A percentile compares a stretch with the other conserved stretches of the same genome.
Conservation (phyloP, 2,329 filamentous ascomycete genomes). For the Cryoendolithus antarcticus region DNA sequence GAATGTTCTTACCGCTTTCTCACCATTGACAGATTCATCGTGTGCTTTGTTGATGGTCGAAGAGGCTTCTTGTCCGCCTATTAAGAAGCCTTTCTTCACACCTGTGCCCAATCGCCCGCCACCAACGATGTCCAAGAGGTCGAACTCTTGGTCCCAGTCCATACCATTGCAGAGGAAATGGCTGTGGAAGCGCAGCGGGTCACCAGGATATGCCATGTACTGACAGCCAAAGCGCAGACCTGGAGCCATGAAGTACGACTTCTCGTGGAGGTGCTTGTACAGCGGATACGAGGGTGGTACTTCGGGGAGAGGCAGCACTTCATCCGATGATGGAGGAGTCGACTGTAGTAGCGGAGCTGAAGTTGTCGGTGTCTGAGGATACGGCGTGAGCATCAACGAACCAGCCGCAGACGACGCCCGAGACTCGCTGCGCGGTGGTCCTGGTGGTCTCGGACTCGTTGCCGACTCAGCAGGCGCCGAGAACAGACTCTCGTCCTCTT, state of each 20-base stretch:
- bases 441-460: slow-evolving; percentile 5
- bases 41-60: too few species aligned
- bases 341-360: slow-evolving; percentile 32
- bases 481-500: slow-evolving; percentile 20
- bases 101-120: slow-evolving; percentile 82
- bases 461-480: slow-evolving; percentile 12
- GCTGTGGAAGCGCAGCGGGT: slow-evolving; percentile 87
- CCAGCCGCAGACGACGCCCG: slow-evolving; percentile 9
- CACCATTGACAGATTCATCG: slow-evolving; percentile 25
- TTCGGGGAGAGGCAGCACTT: slow-evolving; percentile 19
- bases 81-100: slow-evolving; percentile 88
- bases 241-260: slow-evolving; percentile 78
- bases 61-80: slow-evolving; percentile 52
- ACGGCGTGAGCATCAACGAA: slow-evolving; percentile 9
- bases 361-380: slow-evolving; percentile 37
- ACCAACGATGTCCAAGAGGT: slow-evolving; percentile 71
- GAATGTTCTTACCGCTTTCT: slow-evolving; percentile 51
- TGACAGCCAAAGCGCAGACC: slow-evolving; percentile 89
- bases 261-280: slow-evolving; percentile 65
- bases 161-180: slow-evolving; percentile 81
- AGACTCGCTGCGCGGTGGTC: background rate
- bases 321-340: slow-evolving; percentile 2
- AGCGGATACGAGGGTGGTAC: slow-evolving; percentile 54
- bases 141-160: slow-evolving; percentile 78
- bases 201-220: slow-evolving; percentile 90